A percentile compares a stretch with the other conserved stretches of the same genome.
Evolutionary conservation across 495 filamentous ascomycete genomes (phyloP).

Genomic region (Xylaria nigripes): DNA sequence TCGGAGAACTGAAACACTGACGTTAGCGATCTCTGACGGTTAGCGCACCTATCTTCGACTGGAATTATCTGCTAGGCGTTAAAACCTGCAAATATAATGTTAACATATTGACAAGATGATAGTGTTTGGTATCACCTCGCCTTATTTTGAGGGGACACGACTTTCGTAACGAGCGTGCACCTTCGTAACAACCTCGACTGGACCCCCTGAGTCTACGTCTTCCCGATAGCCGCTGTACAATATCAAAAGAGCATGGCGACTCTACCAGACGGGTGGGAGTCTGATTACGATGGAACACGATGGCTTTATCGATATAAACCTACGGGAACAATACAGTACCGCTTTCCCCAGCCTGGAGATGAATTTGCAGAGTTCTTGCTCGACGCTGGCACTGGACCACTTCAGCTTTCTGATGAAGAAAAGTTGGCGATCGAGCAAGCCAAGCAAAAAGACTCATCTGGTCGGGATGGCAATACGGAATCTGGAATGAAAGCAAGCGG

Average conservation of each 20-base stretch:
- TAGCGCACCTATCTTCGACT: not conserved
- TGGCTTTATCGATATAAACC: conserved; percentile 42
- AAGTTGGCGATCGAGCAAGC: conserved; percentile 29
- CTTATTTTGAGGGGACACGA: not conserved
- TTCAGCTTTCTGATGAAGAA: conserved; percentile 31
- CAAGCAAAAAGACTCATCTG: conserved; percentile 6
- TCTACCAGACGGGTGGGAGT: conserved; percentile 41
- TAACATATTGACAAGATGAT: not conserved
- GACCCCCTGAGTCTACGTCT: not conserved
- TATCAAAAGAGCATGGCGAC: conserved; percentile 20
- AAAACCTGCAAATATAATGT: not conserved
- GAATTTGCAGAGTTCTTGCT: conserved; percentile 39
- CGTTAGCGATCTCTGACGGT: not conserved
- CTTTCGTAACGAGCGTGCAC: not conserved
- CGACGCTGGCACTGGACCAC: conserved; percentile 26
- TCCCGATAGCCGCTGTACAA: not conserved
- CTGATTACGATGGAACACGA: conserved; percentile 40
- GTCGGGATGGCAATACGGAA: conserved; percentile 3
- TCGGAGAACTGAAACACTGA: not conserved
- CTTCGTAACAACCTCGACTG: not conserved
- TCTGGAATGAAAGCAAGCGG: conserved; percentile 14
- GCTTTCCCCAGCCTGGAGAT: conserved; percentile 41
- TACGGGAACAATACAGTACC: conserved; percentile 39
- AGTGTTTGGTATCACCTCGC: not conserved
- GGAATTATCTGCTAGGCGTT: not conserved